Conservation (phyloP, 306 rosid species). For the Lathyrus sativus region DNA sequence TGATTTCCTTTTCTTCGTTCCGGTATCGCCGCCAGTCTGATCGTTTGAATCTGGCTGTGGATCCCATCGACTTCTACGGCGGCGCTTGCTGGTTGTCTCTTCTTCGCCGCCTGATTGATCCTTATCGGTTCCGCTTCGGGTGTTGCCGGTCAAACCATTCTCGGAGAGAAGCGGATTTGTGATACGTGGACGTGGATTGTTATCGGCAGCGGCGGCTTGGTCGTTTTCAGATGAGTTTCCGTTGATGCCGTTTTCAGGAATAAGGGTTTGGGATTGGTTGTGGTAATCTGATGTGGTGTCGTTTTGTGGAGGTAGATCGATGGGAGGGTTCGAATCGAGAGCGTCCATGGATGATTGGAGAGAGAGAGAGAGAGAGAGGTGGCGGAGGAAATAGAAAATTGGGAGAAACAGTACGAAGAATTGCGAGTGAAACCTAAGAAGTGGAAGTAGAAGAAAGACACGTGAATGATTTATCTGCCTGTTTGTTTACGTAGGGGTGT, state of each 20-base stretch:
- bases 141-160: constrained; percentile 68
- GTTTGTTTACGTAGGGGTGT: no score
- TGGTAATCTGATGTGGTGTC: constrained; percentile 2
- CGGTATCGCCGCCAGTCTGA: constrained; percentile 61
- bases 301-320: constrained; percentile 16
- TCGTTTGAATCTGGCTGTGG: constrained; percentile 88
- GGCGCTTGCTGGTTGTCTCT: constrained; percentile 79
- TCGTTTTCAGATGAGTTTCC: constrained; percentile 29
- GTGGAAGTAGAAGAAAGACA: not conserved
- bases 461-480: no score
- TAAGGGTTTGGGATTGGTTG: constrained; percentile 25
- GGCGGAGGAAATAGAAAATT: constrained; percentile 1
- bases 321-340: constrained; percentile 45
- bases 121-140: constrained; percentile 80
- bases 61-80: constrained; percentile 93
- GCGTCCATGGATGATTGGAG: constrained; percentile 61
- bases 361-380: not conserved
- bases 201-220: not conserved
- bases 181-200: constrained; percentile 37
- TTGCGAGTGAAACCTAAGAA: not conserved
- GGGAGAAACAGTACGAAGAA: not conserved
- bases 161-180: constrained; percentile 60
- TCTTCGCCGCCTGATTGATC: constrained; percentile 93
- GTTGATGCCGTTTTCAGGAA: constrained; percentile 4
- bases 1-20: constrained; percentile 77